A percentile compares a stretch with the other conserved stretches of the same genome.
Conservation (phyloP, 345 rosid species). For the Gossypium anomalum region DNA sequence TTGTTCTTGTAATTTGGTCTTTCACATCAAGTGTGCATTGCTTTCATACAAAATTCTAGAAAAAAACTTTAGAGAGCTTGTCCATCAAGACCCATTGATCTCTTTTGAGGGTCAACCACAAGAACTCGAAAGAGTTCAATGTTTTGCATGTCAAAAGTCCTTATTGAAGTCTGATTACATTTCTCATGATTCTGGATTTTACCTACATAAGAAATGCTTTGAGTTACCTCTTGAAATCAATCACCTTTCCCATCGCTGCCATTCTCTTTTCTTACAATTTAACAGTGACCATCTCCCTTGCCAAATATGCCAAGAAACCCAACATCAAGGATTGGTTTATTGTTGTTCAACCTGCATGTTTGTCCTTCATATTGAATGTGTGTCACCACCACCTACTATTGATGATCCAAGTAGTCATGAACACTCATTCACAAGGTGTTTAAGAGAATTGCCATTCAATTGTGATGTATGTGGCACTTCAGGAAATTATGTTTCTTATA, state of each 20-base stretch:
- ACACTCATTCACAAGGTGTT: neutral
- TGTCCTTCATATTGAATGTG: neutral
- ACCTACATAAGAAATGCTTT: neutral
- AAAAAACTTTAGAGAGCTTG: neutral
- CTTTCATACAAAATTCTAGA: neutral
- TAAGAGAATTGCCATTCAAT: neutral
- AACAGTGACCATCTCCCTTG: neutral
- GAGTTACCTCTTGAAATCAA: neutral
- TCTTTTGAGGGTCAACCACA: neutral
- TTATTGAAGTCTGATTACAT: neutral
- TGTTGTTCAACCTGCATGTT: neutral
- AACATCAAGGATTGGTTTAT: neutral
- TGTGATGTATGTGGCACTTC: neutral
- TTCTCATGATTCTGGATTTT: neutral
- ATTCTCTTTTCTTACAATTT: neutral
- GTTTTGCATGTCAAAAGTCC: neutral
- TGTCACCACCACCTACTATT: neutral
- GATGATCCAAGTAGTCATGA: neutral
- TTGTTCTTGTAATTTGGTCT: neutral
- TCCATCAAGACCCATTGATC: neutral
- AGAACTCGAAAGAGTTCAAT: neutral
- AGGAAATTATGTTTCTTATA: neutral
- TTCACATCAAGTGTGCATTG: conserved; percentile 1
- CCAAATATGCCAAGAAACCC: neutral
- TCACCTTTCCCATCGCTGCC: neutral